Percentiles rank a stretch among this genome's conserved stretches.
phyloP scores from a whole-genome alignment of 108 stramenopile species.

The Thalassiosira profunda region DNA sequence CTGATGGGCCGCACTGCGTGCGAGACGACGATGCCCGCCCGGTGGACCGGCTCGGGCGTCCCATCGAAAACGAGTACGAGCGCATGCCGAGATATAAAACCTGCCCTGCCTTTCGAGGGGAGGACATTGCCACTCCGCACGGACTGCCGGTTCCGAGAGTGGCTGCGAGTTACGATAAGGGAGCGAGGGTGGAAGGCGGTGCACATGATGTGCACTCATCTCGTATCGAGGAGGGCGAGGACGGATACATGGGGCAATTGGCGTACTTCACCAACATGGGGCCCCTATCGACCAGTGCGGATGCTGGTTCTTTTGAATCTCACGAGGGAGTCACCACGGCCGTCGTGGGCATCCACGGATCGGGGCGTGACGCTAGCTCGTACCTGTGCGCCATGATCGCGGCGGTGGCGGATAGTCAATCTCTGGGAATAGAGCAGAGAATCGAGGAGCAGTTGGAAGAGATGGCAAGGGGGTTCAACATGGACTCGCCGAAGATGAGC shows the following conservation, averaged over 20 bases:
- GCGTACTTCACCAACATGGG: constrained; percentile 65
- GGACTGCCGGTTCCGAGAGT: constrained; percentile 9
- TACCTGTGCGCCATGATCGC: constrained; percentile 72
- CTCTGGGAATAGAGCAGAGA: not conserved
- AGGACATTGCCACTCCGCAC: constrained; percentile 8
- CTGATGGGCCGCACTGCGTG: not conserved
- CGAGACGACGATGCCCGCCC: not conserved
- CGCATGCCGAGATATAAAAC: constrained; percentile 19
- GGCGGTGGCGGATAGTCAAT: constrained; percentile 28
- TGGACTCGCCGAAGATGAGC: not conserved
- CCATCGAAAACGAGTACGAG: constrained; percentile 14
- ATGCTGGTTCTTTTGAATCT: not conserved
- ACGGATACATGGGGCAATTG: constrained; percentile 19
- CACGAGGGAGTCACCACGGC: constrained; percentile 18
- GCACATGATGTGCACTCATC: too few species aligned
- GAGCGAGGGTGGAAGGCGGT: too few species aligned
- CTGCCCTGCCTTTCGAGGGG: not conserved
- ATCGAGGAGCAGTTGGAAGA: not conserved
- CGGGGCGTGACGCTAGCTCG: constrained; percentile 66
- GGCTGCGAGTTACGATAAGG: not conserved
- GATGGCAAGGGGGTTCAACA: not conserved
- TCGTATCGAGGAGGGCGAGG: not conserved
- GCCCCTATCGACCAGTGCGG: not conserved
- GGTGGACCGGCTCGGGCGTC: constrained; percentile 3
- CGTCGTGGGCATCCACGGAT: constrained; percentile 80